Evolutionary conservation across 768 basidiomycete genomes (phyloP).

Genomic region (Artomyces pyxidatus): DNA sequence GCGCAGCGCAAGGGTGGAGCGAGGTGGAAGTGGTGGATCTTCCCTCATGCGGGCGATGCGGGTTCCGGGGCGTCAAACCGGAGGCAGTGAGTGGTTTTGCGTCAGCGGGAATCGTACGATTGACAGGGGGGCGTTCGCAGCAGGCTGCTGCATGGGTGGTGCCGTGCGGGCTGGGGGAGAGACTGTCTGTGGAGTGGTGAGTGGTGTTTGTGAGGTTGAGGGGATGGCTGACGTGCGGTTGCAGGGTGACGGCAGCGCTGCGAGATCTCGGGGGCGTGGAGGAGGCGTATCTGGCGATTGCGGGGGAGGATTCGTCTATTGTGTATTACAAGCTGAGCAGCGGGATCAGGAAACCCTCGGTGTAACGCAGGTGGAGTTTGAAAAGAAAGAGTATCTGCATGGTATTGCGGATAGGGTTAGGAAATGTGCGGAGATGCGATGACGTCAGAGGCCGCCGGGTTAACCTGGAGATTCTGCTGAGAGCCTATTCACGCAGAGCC

Average conservation of each 20-base stretch:
- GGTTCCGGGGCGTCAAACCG: constrained; percentile 8
- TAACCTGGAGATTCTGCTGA: too few species aligned
- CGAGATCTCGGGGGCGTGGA: not conserved
- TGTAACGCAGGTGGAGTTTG: not conserved
- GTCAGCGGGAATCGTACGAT: not conserved
- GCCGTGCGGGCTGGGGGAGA: constrained; percentile 5
- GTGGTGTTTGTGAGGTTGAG: not conserved
- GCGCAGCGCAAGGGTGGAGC: constrained; percentile 10
- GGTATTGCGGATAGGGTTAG: not conserved
- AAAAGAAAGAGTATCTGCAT: not conserved
- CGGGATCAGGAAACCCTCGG: constrained; percentile 9
- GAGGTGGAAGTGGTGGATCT: constrained; percentile 10
- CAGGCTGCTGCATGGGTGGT: constrained; percentile 1
- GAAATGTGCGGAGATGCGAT: not conserved
- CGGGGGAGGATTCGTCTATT: constrained; percentile 11
- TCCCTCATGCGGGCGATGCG: constrained; percentile 12
- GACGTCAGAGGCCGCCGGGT: not conserved
- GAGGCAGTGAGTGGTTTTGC: constrained; percentile 6
- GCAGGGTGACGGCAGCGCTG: constrained; percentile 8
- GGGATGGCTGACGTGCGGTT: not conserved
- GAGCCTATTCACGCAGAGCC: too few species aligned
- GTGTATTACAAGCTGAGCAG: constrained; percentile 13
- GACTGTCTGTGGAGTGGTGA: constrained; percentile 10
- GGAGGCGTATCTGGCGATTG: constrained; percentile 11
- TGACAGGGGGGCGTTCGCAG: not conserved